These are phyloP conservation scores for Sporothrix brasiliensis DNA, from an alignment of 2,329 filamentous ascomycete genomes.

Conservation along the genomic window DNA sequence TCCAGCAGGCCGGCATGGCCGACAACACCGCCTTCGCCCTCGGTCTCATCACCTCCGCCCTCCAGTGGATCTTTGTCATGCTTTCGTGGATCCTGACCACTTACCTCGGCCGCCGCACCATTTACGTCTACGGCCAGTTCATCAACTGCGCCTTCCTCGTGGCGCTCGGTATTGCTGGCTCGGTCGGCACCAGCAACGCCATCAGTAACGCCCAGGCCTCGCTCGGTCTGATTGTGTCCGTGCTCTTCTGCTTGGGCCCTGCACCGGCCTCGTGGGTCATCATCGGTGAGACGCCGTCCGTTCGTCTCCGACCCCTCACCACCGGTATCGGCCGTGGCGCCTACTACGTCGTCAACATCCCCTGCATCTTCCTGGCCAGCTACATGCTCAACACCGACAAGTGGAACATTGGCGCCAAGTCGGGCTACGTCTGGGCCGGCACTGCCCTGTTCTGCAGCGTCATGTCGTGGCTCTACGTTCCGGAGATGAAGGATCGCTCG, in stretches of 20 bases:
- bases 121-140: slow-evolving; percentile 35
- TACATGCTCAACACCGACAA: slow-evolving; percentile 46
- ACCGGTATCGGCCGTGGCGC: slow-evolving; percentile 40
- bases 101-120: slow-evolving; percentile 34
- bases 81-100: slow-evolving; percentile 68
- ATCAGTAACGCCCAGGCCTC: slow-evolving; percentile 39
- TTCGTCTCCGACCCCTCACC: slow-evolving; percentile 42
- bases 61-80: slow-evolving; percentile 65
- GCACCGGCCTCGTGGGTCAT: slow-evolving; percentile 46
- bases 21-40: slow-evolving; percentile 61
- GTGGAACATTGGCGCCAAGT: slow-evolving; percentile 55
- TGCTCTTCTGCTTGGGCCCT: slow-evolving; percentile 64
- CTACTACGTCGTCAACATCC: slow-evolving; percentile 41
- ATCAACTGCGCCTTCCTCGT: slow-evolving; percentile 35
- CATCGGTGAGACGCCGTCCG: slow-evolving; percentile 47
- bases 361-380: slow-evolving; percentile 41
- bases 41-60: slow-evolving; percentile 65
- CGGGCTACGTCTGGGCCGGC: slow-evolving; percentile 62
- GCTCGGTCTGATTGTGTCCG: slow-evolving; percentile 39
- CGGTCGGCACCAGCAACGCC: slow-evolving; percentile 44
- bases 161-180: slow-evolving; percentile 42
- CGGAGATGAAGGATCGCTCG: slow-evolving; percentile 61
- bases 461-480: slow-evolving; percentile 53
- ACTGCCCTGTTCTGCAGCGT: slow-evolving; percentile 60
- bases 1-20: slow-evolving; percentile 62